Evolutionary conservation across 371 early-diverging fungal species (phyloP), one percentile per base, ranked within the genome.

Genomic region (Mucor irregularis): DNA sequence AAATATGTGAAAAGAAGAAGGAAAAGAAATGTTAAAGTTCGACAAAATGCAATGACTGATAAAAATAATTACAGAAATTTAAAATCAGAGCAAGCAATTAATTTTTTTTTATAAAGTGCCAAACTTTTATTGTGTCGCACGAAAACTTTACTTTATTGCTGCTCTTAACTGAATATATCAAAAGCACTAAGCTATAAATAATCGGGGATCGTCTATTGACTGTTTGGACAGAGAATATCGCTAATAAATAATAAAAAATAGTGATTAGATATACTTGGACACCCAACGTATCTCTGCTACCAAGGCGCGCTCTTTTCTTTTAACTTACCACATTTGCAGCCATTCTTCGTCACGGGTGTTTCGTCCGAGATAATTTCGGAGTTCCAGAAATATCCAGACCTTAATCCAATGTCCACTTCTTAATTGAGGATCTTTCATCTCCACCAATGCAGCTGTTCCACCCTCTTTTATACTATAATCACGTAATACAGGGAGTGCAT

Each of bases 301-400:
- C n/a, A n/a, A n/a, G n/a, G n/a, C n/a, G n/a, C n/a, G n/a, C n/a
- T n/a, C n/a, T n/a, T n/a, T n/a, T n/a, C n/a, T n/a, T n/a, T n/a
- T n/a, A 13, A 34, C 29, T 69, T 73, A 74, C 80, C 76, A 76
- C 43, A 79, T 47, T 33, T 69, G 56, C 19, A 79, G 25, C 80
- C 80, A 80, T 53, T 71, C 73, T 47, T 76, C 61, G 31, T 72
- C 80, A 54, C 81, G 70, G 28, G 64, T 63, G 48, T 53, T 72
- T 21, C 61, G 61, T 17, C 64, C 58, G 35, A 86, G 69, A 69
- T 86, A 90, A 47, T 85, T 83, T 51, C 93, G 70, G 22, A 88
- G 76, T 58, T 92, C 93, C 16, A 93, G 65, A 63, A 83, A 80
- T 33, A 89, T 74, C 91, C 91, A 92, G 29, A 91, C 83, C 68